These are phyloP conservation scores for Bocquillonia castaneifolia DNA, from an alignment of 441 rosid species.

Conservation along the genomic window DNA sequence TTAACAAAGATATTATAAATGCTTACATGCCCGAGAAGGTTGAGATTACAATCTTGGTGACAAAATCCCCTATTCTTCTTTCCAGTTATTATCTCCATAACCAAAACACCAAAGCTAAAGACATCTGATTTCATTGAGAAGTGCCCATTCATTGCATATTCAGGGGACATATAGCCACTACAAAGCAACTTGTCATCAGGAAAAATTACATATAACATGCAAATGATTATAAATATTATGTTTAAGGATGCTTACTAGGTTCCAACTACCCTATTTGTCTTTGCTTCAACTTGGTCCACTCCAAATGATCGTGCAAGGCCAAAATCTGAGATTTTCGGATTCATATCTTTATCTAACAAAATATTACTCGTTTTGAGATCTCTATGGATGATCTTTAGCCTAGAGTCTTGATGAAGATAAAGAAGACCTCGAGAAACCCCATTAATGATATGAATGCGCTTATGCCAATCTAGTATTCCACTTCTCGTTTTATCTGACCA, in stretches of 20 bases:
- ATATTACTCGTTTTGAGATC: slow-evolving; percentile 35
- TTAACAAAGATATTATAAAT: neutral
- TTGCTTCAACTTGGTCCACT: neutral
- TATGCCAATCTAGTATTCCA: slow-evolving; percentile 25
- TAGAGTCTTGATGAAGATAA: slow-evolving; percentile 34
- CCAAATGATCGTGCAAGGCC: neutral
- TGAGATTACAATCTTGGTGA: neutral
- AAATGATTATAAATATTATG: no score
- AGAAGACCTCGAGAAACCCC: slow-evolving; percentile 34
- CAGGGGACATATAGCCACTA: neutral
- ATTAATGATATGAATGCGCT: slow-evolving; percentile 28
- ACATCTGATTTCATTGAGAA: slow-evolving; percentile 9
- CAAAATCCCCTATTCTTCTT: neutral
- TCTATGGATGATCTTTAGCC: slow-evolving; percentile 31
- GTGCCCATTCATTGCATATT: slow-evolving; percentile 6
- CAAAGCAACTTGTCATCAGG: neutral
- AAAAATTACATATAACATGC: neutral
- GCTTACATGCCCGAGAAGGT: slow-evolving; percentile 41
- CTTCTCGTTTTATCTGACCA: slow-evolving; percentile 21
- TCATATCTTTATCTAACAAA: slow-evolving; percentile 19
- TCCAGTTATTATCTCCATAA: slow-evolving; percentile 34
- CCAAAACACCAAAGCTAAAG: slow-evolving; percentile 27
- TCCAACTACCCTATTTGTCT: no score
- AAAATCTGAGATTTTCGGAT: slow-evolving; percentile 12
- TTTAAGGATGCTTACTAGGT: neutral